Evolutionary conservation across 2,329 filamentous ascomycete species (phyloP).

Genomic region (Pseudogymnoascus pannorum): DNA sequence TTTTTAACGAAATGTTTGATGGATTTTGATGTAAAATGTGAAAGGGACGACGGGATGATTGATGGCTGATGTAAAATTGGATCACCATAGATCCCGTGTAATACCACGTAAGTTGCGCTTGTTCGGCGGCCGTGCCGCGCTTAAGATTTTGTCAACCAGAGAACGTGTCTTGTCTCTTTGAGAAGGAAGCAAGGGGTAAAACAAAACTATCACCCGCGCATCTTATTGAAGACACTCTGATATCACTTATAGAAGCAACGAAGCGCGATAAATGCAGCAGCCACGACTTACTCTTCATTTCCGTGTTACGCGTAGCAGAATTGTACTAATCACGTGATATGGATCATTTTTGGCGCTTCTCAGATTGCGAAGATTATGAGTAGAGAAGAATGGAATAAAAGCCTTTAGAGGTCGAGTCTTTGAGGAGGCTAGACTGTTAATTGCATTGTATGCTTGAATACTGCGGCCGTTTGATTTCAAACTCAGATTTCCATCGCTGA

Average conservation of each 20-base stretch:
- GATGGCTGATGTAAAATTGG: slow-evolving; percentile 2
- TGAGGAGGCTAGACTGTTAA: background rate
- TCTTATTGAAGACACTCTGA: background rate
- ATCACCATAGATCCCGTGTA: background rate
- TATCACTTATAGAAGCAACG: background rate
- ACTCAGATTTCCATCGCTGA: background rate
- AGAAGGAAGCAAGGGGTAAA: background rate
- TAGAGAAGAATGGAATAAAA: background rate
- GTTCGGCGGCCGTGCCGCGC: slow-evolving; percentile 2
- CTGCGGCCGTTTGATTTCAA: background rate
- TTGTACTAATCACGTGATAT: background rate
- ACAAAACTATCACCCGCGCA: background rate
- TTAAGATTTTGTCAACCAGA: slow-evolving; percentile 5
- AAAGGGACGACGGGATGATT: background rate
- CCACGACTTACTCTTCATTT: background rate
- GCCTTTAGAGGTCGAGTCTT: background rate
- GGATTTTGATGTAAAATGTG: background rate
- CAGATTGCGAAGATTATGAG: background rate
- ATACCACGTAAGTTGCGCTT: slow-evolving; percentile 8
- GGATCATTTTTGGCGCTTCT: background rate
- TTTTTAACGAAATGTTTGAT: background rate
- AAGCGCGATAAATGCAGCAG: background rate
- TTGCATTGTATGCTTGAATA: background rate
- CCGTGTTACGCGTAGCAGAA: background rate
- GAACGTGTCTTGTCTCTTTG: background rate